Percentiles rank a stretch among this genome's conserved stretches.
Evolutionary conservation across 2,329 filamentous ascomycete genomes (phyloP).

Genomic region (Scedosporium dehoogii): DNA sequence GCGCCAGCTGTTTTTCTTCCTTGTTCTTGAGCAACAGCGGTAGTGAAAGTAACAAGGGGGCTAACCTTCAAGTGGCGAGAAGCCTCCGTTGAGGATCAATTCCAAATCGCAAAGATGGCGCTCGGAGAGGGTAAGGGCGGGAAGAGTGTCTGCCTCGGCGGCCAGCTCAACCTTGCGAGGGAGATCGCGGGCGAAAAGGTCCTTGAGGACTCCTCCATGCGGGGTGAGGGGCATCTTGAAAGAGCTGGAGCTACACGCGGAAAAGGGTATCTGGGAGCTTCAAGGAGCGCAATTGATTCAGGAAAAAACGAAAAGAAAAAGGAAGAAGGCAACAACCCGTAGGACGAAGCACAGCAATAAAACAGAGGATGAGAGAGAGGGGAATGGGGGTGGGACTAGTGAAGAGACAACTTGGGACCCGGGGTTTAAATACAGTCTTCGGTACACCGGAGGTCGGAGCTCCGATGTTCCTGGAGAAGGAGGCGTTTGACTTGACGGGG

Average conservation of each 20-base stretch:
- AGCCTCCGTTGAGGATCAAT: slow-evolving; percentile 92
- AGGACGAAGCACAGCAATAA: neutral
- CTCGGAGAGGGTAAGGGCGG: slow-evolving; percentile 77
- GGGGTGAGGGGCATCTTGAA: slow-evolving; percentile 57
- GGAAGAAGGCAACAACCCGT: neutral
- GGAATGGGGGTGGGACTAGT: neutral
- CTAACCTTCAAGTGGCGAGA: slow-evolving; percentile 89
- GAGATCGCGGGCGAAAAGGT: slow-evolving; percentile 87
- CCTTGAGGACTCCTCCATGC: slow-evolving; percentile 93
- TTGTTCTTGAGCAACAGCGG: too few species aligned
- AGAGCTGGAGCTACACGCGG: neutral
- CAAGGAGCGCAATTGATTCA: neutral
- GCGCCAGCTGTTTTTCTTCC: too few species aligned
- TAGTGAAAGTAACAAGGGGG: neutral
- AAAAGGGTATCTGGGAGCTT: neutral
- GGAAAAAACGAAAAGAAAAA: neutral
- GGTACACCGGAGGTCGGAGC: slow-evolving; percentile 6
- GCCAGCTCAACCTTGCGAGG: slow-evolving; percentile 70
- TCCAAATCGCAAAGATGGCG: slow-evolving; percentile 97
- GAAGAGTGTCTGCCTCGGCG: slow-evolving; percentile 76
- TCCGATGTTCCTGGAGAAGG: slow-evolving; percentile 1
- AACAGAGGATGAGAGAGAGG: neutral
- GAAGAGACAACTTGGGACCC: neutral
- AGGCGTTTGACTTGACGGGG: slow-evolving; percentile 1
- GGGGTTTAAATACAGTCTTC: slow-evolving; percentile 2